Base-by-base conservation (phyloP, 139 green algal genomes). In the Medakamo hakoo region DNA sequence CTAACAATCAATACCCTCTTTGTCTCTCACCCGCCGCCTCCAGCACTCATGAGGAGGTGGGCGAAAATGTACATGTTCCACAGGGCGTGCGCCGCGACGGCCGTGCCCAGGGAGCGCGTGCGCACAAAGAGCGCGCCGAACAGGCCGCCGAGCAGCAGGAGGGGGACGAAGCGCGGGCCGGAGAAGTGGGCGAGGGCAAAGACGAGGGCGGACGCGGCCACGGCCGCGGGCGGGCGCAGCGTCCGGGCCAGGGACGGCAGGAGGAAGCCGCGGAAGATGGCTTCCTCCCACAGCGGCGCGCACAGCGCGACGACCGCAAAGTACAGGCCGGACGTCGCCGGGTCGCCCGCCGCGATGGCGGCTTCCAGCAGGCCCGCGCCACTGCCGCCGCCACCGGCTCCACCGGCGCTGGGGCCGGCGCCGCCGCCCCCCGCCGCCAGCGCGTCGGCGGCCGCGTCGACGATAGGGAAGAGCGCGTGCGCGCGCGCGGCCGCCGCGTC, bases 241-340 rank as follows among this genome's bases (percentile, higher is more conserved):
- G 88, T 87, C 19, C 70, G 66, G 0, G 76, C 75, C n/a, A 97
- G 71, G 4, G 76, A 88, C 2, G 88, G 76, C 40, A 97, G 72
- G 61, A 97, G 72, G 72, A 97, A 97, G 31, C 91, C 91, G 4
- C 91, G 75, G 69, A 97, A 97, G 29, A 97, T 86, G 27, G 85
- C 62, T 78, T 97, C 91, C 71, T 97, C 91, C 91, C 91, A 97
- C 2, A 97, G 67, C 5, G 88, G 88, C 21, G 86, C 84, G 59
- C 80, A 91, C 22, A 95, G 64, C 5, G 76, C 82, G 25, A 94
- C 74, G 4, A 88, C 82, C 1, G 68, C 60, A 30, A 90, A 82
- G 66, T 88, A 95, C 1, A 93, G 62, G 22, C 69, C 60, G 61
- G 81, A 84, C 4, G 84, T 81, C 30, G 27, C 60, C 71, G 55